phyloP scores from a whole-genome alignment of 768 basidiomycete species.

The Rhizopogon rudus region DNA sequence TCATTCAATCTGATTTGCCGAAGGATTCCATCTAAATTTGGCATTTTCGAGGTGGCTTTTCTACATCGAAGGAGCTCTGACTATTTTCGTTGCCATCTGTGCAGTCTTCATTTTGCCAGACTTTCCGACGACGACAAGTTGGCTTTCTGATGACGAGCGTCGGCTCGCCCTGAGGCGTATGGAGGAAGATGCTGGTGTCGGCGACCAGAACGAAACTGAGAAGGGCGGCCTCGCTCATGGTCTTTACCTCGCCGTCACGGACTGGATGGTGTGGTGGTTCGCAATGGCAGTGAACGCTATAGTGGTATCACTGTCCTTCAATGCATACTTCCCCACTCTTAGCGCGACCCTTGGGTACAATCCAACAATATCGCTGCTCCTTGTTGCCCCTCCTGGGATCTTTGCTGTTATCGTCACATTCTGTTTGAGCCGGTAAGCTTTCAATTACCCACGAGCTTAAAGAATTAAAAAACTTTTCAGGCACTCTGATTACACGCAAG shows the following conservation, averaged over 20 bases:
- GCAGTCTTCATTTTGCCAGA: constrained; percentile 47
- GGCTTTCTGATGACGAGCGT: constrained; percentile 33
- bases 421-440: constrained; percentile 40
- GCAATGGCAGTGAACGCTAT: constrained; percentile 39
- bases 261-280: constrained; percentile 83
- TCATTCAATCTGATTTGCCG: not conserved
- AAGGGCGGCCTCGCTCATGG: constrained; percentile 36
- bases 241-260: constrained; percentile 55
- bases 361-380: constrained; percentile 57
- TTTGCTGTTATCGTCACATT: constrained; percentile 57
- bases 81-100: constrained; percentile 39
- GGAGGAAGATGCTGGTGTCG: constrained; percentile 60
- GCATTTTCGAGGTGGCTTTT: constrained; percentile 41
- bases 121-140: constrained; percentile 34
- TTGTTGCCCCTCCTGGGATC: constrained; percentile 75
- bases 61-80: constrained; percentile 41
- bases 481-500: constrained; percentile 64
- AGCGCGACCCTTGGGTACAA: constrained; percentile 66
- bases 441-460: not conserved
- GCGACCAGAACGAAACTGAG: constrained; percentile 46
- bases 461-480: constrained; percentile 24
- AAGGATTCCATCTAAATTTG: constrained; percentile 2
- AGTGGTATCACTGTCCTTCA: constrained; percentile 60
- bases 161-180: constrained; percentile 52
- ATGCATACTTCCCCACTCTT: constrained; percentile 79